Evolutionary conservation across 106 monocot species (phyloP).

Genomic region (Dendrobium huoshanense): DNA sequence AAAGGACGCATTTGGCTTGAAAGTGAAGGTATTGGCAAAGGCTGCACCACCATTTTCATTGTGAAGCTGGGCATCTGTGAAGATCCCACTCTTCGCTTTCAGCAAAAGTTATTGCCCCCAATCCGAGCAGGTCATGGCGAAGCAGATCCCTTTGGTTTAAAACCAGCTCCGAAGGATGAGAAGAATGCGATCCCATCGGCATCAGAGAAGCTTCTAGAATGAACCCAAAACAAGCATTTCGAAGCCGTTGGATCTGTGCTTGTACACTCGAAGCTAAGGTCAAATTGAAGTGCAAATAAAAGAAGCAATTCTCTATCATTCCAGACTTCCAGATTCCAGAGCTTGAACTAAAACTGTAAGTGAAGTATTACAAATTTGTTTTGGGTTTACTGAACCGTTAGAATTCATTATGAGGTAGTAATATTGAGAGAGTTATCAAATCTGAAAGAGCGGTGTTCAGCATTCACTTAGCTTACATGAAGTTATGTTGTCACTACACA

Average conservation of each 20-base stretch:
- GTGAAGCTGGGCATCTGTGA: constrained; percentile 66
- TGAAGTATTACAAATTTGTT: neutral
- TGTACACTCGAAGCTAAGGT: neutral
- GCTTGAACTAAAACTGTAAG: neutral
- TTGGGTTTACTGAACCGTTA: too few species aligned
- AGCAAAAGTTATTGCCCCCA: constrained; percentile 33
- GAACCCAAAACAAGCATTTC: neutral
- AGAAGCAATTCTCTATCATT: neutral
- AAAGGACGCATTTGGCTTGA: constrained; percentile 88
- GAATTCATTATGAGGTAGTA: too few species aligned
- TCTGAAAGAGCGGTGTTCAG: too few species aligned
- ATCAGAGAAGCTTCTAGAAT: constrained; percentile 42
- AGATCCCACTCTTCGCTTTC: constrained; percentile 16
- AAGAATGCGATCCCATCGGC: constrained; percentile 15
- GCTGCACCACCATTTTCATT: constrained; percentile 68
- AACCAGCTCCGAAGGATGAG: constrained; percentile 17
- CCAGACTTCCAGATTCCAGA: neutral
- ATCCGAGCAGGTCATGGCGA: constrained; percentile 12
- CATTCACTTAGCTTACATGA: too few species aligned
- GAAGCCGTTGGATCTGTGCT: neutral
- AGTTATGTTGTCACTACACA: too few species aligned
- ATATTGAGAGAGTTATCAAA: too few species aligned
- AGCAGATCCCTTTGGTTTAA: constrained; percentile 11
- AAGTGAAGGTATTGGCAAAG: constrained; percentile 84
- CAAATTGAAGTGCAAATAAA: neutral